Percentiles rank a stretch among this genome's conserved stretches.
These are phyloP conservation scores for Aspergillus bertholletiae DNA, from an alignment of 495 filamentous ascomycete genomes.

Conservation along the genomic window DNA sequence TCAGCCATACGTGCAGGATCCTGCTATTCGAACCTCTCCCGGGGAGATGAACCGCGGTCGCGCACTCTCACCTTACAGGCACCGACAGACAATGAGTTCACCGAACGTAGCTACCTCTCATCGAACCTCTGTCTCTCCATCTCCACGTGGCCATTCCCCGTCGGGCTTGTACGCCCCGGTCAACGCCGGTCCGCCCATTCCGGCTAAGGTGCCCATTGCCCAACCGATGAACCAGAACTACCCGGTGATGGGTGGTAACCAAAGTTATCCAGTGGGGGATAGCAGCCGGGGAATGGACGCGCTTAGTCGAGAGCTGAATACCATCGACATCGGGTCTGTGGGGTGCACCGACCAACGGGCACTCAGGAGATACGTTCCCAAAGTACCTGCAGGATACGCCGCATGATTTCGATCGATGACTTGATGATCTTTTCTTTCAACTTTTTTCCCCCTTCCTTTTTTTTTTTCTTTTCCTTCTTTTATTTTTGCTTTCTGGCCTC, in stretches of 20 bases:
- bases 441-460: too few species aligned
- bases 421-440: too few species aligned
- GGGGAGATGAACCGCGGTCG: slow-evolving; percentile 17
- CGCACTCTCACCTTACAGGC: slow-evolving; percentile 18
- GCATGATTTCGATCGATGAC: slow-evolving; percentile 10
- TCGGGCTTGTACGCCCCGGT: slow-evolving; percentile 29
- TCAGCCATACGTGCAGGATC: neutral
- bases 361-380: slow-evolving; percentile 21
- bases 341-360: slow-evolving; percentile 29
- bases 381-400: slow-evolving; percentile 26
- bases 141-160: slow-evolving; percentile 20
- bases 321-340: slow-evolving; percentile 72
- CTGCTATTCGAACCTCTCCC: neutral
- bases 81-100: slow-evolving; percentile 21
- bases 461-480: too few species aligned
- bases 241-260: slow-evolving; percentile 29
- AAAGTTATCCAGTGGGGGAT: slow-evolving; percentile 27
- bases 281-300: slow-evolving; percentile 52
- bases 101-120: slow-evolving; percentile 4
- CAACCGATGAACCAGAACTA: slow-evolving; percentile 27
- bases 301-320: slow-evolving; percentile 74
- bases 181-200: slow-evolving; percentile 58
- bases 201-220: slow-evolving; percentile 68
- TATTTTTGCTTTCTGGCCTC: neutral
- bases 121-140: slow-evolving; percentile 7